Evolutionary conservation across 2,329 filamentous ascomycete genomes (phyloP).

Genomic region (Neopestalotiopsis sp.): DNA sequence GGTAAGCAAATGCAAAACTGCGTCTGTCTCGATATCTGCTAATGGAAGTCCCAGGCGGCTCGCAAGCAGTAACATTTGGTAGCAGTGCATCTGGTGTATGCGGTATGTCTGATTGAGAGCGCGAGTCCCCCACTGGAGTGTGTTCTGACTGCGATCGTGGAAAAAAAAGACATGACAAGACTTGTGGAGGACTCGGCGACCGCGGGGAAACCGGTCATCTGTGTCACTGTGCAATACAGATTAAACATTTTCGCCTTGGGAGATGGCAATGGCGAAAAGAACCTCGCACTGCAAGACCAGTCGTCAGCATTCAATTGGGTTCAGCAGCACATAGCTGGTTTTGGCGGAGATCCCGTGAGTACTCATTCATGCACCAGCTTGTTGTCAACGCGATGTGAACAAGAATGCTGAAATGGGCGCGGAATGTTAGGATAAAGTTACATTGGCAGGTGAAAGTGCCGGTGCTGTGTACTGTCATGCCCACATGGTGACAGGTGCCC

Average conservation of each 20-base stretch:
- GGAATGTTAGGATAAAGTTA: slow-evolving; percentile 41
- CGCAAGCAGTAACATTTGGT: slow-evolving; percentile 50
- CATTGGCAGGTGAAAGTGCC: slow-evolving; percentile 51
- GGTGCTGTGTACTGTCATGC: slow-evolving; percentile 52
- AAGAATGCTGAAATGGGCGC: neutral
- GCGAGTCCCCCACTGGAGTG: neutral
- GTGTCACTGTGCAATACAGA: slow-evolving; percentile 43
- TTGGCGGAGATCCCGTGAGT: slow-evolving; percentile 36
- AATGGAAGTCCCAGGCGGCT: slow-evolving; percentile 37
- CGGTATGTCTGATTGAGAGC: slow-evolving; percentile 27
- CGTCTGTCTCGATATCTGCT: neutral
- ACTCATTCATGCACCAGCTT: no score
- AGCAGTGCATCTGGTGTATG: slow-evolving; percentile 47
- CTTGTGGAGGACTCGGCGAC: slow-evolving; percentile 43
- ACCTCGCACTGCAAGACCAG: slow-evolving; percentile 51
- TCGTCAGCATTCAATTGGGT: slow-evolving; percentile 63
- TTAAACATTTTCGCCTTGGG: slow-evolving; percentile 13
- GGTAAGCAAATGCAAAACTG: slow-evolving; percentile 30
- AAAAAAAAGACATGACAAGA: slow-evolving; percentile 36
- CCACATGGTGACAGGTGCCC: slow-evolving; percentile 40
- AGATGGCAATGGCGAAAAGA: slow-evolving; percentile 35
- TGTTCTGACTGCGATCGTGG: neutral
- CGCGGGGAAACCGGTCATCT: slow-evolving; percentile 42
- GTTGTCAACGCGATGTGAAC: neutral
- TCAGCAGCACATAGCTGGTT: slow-evolving; percentile 42